phyloP scores from a whole-genome alignment of 2,329 filamentous ascomycete species.

The Tympanopsis confertula region DNA sequence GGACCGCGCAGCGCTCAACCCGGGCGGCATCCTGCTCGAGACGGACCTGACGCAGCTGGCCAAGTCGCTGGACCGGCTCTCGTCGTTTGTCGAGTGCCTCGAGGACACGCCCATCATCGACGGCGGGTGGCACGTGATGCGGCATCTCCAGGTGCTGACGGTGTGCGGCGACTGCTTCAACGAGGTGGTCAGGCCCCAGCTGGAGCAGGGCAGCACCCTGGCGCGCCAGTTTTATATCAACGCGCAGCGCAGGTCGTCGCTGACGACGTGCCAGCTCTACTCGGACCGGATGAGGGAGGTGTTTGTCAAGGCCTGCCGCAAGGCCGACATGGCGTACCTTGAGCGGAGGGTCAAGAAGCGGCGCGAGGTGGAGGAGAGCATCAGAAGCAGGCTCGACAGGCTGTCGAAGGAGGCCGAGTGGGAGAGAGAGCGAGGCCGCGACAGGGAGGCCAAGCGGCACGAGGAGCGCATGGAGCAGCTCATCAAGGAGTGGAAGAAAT shows the following conservation, averaged over 20 bases:
- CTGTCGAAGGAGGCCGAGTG: conserved; percentile 12
- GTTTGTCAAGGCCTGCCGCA: conserved; percentile 55
- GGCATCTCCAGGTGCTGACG: conserved; percentile 63
- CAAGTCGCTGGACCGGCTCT: conserved; percentile 47
- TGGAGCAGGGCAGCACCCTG: conserved; percentile 39
- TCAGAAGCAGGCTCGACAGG: conserved; percentile 36
- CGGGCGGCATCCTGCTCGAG: conserved; percentile 18
- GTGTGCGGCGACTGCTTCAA: conserved; percentile 83
- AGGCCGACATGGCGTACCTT: conserved; percentile 56
- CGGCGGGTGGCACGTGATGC: conserved; percentile 67
- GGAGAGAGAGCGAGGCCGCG: conserved; percentile 23
- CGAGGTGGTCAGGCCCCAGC: conserved; percentile 61
- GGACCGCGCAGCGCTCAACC: conserved; percentile 17
- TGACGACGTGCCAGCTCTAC: conserved; percentile 66
- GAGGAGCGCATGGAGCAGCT: conserved; percentile 33
- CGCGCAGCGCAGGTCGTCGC: conserved; percentile 39
- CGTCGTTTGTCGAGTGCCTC: conserved; percentile 48
- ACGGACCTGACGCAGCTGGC: conserved; percentile 52
- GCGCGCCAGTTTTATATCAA: conserved; percentile 55
- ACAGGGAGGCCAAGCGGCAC: conserved; percentile 22
- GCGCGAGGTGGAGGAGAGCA: conserved; percentile 45
- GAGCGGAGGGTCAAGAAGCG: conserved; percentile 43
- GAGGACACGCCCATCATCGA: conserved; percentile 50
- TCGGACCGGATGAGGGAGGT: conserved; percentile 66
- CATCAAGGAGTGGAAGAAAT: conserved; percentile 42